These are phyloP conservation scores for Elsinoe perseae DNA, from an alignment of 2,329 filamentous ascomycete genomes.

Conservation along the genomic window DNA sequence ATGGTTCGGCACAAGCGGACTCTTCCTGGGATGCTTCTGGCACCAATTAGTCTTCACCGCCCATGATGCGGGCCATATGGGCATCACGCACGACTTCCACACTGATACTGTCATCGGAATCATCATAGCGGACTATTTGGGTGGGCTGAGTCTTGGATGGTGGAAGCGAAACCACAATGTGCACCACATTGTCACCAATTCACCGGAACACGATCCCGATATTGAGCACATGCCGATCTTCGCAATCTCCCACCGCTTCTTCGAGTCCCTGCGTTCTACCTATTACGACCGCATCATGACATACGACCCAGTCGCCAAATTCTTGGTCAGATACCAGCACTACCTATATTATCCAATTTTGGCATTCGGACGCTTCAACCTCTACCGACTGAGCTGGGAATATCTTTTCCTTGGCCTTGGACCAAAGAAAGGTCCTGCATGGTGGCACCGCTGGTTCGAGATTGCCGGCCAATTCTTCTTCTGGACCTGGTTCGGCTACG, in stretches of 20 bases:
- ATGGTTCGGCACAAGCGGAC: conserved; percentile 53
- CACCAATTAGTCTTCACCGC: conserved; percentile 91
- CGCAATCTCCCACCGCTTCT: conserved; percentile 58
- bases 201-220: conserved; percentile 89
- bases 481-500: conserved; percentile 62
- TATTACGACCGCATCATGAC: conserved; percentile 60
- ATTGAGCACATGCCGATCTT: conserved; percentile 69
- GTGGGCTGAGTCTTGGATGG: conserved; percentile 87
- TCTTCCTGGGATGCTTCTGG: conserved; percentile 78
- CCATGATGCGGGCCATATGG: conserved; percentile 95
- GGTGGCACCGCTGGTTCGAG: conserved; percentile 62
- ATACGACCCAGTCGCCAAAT: conserved; percentile 54
- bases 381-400: conserved; percentile 60
- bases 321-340: conserved; percentile 54
- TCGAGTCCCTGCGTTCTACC: conserved; percentile 54
- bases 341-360: conserved; percentile 62
- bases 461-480: conserved; percentile 56
- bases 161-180: conserved; percentile 43
- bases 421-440: conserved; percentile 52
- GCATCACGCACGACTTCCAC: conserved; percentile 85
- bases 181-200: conserved; percentile 61
- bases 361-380: conserved; percentile 62
- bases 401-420: conserved; percentile 53
- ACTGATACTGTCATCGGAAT: conserved; percentile 81
- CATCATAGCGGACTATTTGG: conserved; percentile 79